Percentiles rank a stretch among this genome's conserved stretches.
Conservation (phyloP, 2,329 filamentous ascomycete genomes). For the Xylariomycetidae sp. region DNA sequence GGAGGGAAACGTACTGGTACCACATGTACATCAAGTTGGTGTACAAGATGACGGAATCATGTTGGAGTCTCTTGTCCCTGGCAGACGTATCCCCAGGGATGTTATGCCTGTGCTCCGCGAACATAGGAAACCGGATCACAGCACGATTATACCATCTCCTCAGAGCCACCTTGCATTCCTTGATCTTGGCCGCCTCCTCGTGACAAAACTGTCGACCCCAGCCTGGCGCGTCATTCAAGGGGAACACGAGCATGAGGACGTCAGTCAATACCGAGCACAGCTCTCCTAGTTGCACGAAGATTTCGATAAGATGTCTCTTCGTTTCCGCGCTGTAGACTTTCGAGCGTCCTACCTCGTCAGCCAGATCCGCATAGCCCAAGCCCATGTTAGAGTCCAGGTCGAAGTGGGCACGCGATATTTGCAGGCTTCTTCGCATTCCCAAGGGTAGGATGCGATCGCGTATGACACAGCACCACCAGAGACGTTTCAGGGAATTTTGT, state of each 20-base stretch:
- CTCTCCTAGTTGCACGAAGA: conserved; percentile 39
- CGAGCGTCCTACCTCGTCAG: conserved; percentile 38
- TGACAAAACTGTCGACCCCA: conserved; percentile 30
- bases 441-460: conserved; percentile 45
- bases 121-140: conserved; percentile 32
- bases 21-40: conserved; percentile 46
- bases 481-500: conserved; percentile 38
- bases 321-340: conserved; percentile 39
- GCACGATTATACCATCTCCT: conserved; percentile 35
- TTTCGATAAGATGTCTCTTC: conserved; percentile 37
- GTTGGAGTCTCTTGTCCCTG: conserved; percentile 24
- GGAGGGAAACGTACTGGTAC: conserved; percentile 36
- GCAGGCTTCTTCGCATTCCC: conserved; percentile 43
- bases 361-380: conserved; percentile 37
- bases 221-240: conserved; percentile 34
- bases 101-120: conserved; percentile 26
- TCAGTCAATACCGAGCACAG: conserved; percentile 42
- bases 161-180: conserved; percentile 31
- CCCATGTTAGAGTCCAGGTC: conserved; percentile 32
- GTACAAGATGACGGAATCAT: conserved; percentile 38
- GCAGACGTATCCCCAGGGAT: conserved; percentile 18
- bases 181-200: conserved; percentile 27
- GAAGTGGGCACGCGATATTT: conserved; percentile 41
- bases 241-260: conserved; percentile 38
- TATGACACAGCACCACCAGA: conserved; percentile 51